A percentile compares a stretch with the other conserved stretches of the same genome.
Evolutionary conservation across 306 rosid species (phyloP).

Genomic region (Sesbania bispinosa): DNA sequence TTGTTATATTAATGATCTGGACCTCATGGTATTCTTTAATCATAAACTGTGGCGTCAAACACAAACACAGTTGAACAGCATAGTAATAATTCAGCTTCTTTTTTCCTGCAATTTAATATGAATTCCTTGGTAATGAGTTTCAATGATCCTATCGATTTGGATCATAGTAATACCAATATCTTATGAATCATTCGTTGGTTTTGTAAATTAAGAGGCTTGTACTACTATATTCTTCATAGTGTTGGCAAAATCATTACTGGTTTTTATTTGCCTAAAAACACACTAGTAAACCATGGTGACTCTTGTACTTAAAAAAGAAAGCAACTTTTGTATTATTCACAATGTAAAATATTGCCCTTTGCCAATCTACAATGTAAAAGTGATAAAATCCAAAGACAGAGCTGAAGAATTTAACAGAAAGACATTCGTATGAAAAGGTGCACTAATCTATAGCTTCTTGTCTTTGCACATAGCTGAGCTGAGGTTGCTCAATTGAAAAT

Average conservation of each 20-base stretch:
- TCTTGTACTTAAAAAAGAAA: neutral
- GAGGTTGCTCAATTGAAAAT: constrained; percentile 20
- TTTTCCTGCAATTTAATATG: neutral
- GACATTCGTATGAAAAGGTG: constrained; percentile 13
- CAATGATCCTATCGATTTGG: neutral
- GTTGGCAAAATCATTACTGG: neutral
- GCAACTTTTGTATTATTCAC: constrained; percentile 32
- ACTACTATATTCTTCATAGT: neutral
- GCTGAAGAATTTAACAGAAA: constrained; percentile 7
- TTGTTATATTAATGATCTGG: neutral
- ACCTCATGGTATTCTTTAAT: neutral
- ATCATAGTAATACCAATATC: neutral
- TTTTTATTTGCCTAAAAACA: neutral
- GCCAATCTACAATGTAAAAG: constrained; percentile 35
- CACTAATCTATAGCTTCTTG: constrained; percentile 19
- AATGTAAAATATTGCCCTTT: constrained; percentile 26
- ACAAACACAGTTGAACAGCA: too few species aligned
- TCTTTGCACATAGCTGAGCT: constrained; percentile 10
- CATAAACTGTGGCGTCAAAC: too few species aligned
- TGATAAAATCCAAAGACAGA: constrained; percentile 6
- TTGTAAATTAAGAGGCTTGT: neutral
- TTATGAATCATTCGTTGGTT: neutral
- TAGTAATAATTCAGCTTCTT: too few species aligned
- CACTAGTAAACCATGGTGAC: neutral
- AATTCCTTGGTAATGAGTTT: neutral